phyloP scores from a whole-genome alignment of 2,329 filamentous ascomycete genomes.

The Tolypocladium tropicale region DNA sequence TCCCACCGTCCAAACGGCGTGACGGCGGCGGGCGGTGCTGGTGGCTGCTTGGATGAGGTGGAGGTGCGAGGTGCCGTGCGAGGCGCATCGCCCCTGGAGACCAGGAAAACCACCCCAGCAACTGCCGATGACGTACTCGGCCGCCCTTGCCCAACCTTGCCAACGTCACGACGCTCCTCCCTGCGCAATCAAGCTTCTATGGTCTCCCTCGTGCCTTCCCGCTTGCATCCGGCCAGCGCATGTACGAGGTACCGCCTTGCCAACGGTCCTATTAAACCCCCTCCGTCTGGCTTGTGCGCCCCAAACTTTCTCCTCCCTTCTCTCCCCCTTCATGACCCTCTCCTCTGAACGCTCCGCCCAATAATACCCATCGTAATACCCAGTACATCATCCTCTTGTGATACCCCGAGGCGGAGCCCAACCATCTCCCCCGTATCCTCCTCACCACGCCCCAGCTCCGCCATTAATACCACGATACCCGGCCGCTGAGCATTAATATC shows the following conservation, averaged over 20 bases:
- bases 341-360: constrained; percentile 3
- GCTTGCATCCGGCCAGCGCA: background rate
- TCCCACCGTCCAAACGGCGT: background rate
- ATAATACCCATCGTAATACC: constrained; percentile 12
- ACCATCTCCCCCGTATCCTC: background rate
- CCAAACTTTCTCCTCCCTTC: constrained; percentile 2
- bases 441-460: background rate
- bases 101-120: background rate
- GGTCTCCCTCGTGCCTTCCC: constrained; percentile 2
- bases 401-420: constrained; percentile 12
- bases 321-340: constrained; percentile 7
- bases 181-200: constrained; percentile 10
- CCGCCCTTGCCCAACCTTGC: constrained; percentile 23
- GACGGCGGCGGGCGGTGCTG: background rate
- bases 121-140: constrained; percentile 22
- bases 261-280: background rate
- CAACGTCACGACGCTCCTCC: constrained; percentile 21
- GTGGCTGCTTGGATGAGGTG: too few species aligned
- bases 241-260: background rate
- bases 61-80: background rate
- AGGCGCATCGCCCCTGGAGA: background rate
- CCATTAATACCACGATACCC: background rate
- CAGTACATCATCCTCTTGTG: constrained; percentile 12
- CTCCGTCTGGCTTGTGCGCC: background rate
- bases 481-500: background rate